Percentiles rank a stretch among this genome's conserved stretches.
These are phyloP conservation scores for Ruellia speciosa DNA, from an alignment of 305 asterid genomes.

Conservation along the genomic window DNA sequence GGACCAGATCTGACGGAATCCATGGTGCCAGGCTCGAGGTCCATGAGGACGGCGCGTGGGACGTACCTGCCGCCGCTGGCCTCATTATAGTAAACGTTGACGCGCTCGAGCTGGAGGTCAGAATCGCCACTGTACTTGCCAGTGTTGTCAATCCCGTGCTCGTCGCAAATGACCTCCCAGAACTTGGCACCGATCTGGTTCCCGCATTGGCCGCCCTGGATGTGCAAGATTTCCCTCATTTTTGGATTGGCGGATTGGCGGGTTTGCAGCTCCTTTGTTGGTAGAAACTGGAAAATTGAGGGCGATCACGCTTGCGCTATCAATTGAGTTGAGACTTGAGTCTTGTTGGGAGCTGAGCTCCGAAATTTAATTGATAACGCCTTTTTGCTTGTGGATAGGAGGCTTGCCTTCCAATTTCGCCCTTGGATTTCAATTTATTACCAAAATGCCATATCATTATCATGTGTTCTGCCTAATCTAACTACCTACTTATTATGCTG, in stretches of 20 bases:
- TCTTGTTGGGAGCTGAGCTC: not conserved
- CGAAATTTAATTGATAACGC: not conserved
- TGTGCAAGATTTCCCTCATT: constrained; percentile 49
- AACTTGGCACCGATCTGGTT: constrained; percentile 53
- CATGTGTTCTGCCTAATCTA: no score
- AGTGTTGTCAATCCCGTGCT: constrained; percentile 41
- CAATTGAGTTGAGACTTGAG: not conserved
- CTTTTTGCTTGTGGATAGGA: not conserved
- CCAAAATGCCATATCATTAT: not conserved
- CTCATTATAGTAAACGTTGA: constrained; percentile 47
- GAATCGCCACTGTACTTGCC: constrained; percentile 43
- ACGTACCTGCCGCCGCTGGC: constrained; percentile 55
- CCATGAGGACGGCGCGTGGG: constrained; percentile 55
- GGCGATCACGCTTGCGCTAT: not conserved
- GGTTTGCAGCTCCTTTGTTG: not conserved
- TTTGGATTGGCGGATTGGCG: not conserved
- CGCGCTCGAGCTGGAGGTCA: constrained; percentile 44
- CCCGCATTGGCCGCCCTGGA: constrained; percentile 48
- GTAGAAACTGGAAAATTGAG: not conserved
- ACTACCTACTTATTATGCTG: no score
- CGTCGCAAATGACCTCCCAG: constrained; percentile 56
- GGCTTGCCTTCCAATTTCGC: not conserved
- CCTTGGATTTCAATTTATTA: not conserved
- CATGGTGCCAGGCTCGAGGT: constrained; percentile 55
- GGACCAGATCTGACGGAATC: constrained; percentile 46